Evolutionary conservation across 257 asterid genomes (phyloP), one percentile per base, ranked within the genome.

Genomic region (Schizonepeta tenuifolia): DNA sequence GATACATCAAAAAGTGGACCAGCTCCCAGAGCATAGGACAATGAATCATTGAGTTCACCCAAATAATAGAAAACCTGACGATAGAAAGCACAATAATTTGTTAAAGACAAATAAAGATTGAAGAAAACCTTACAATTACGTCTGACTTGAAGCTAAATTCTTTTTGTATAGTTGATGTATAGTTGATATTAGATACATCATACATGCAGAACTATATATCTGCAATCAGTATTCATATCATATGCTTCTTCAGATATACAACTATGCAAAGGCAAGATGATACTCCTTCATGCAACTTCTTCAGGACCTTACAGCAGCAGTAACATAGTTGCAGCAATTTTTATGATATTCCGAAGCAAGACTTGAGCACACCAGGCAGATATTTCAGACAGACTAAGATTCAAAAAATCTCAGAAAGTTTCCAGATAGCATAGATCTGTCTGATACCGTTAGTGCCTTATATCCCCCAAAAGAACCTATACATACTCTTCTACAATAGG

Each of bases 21-120:
- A 57, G 98, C 96, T 44, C 96, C 96, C 74, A 93, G 88, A 76
- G 98, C 97, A 75, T 93, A 93, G 5, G 88, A 85, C 20, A 93
- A 80, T 7, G 98, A 91, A 76, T 91, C 97, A 60, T 91, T 81
- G 24, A 89, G 87, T 67, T 89, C 97, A n/a, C 91, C 96, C 85
- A 93, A 72, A 77, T 91, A 90, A 82, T 91, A 93, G 88, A 87
- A 87, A 18, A 93, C 98, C 98, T 92, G 89, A 75, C 12, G 63
- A 77, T 6, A 67, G 33, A 67, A 69, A 5, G 57, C 41, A 60
- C 2, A 9, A 33, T 55, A 69, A 49, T 66, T 28, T 7, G 68
- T 36, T 20, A 75, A 24, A 15, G 41, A 70, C 2, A 38, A n/a
- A 57, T 11, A 44, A 22, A 15, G 36, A 51, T 41, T 44, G 17